Evolutionary conservation across 371 early-diverging fungal genomes (phyloP).

Genomic region (Apophysomyces variabilis): DNA sequence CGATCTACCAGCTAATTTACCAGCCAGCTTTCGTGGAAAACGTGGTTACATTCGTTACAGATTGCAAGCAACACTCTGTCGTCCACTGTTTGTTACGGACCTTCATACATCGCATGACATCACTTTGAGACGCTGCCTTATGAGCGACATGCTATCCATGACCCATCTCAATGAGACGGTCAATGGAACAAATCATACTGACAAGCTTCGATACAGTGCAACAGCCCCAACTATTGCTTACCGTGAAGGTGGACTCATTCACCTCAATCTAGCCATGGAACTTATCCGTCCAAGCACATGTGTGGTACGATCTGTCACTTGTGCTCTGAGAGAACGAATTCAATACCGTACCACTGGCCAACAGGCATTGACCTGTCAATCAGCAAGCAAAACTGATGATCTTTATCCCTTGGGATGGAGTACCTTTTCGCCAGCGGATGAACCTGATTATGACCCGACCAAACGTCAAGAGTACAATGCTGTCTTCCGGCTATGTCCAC

Average conservation of each 20-base stretch:
- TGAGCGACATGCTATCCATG: constrained; percentile 31
- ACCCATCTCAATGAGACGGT: constrained; percentile 31
- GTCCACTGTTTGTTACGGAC: constrained; percentile 46
- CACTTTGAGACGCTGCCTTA: constrained; percentile 41
- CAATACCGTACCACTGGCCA: constrained; percentile 46
- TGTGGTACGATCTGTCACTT: constrained; percentile 43
- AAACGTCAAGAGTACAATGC: constrained; percentile 33
- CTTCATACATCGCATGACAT: constrained; percentile 40
- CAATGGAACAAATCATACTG: constrained; percentile 33
- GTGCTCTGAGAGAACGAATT: constrained; percentile 47
- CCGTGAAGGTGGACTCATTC: constrained; percentile 53
- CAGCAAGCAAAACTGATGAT: constrained; percentile 24
- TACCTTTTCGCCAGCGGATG: constrained; percentile 26
- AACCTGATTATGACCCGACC: constrained; percentile 3
- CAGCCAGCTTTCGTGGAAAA: constrained; percentile 49
- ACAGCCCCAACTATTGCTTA: constrained; percentile 48
- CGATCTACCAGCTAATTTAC: constrained; percentile 46
- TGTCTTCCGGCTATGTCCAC: constrained; percentile 35
- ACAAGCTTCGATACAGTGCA: constrained; percentile 40
- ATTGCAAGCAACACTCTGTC: constrained; percentile 37
- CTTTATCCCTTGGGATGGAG: constrained; percentile 35
- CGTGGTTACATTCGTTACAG: constrained; percentile 49
- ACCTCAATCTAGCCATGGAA: constrained; percentile 40
- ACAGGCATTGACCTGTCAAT: constrained; percentile 6
- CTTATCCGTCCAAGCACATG: constrained; percentile 38